Evolutionary conservation across 2,329 filamentous ascomycete genomes (phyloP).

Genomic region (Fusarium sublunatum): DNA sequence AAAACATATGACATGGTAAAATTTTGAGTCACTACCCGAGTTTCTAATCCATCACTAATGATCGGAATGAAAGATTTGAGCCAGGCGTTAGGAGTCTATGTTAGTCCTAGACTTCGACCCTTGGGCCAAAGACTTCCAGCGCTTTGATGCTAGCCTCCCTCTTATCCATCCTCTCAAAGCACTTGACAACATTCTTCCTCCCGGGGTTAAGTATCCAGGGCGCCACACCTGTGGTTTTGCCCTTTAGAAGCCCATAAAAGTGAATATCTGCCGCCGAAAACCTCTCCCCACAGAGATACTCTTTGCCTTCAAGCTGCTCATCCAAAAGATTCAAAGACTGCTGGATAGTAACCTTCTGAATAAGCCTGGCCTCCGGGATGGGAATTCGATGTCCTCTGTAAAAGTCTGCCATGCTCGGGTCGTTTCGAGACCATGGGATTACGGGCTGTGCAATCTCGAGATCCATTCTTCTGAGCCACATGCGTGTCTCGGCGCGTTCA

Average conservation of each 20-base stretch:
- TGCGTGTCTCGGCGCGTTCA: slow-evolving; percentile 7
- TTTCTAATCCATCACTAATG: no score
- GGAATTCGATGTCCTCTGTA: slow-evolving; percentile 13
- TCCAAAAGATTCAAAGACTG: slow-evolving; percentile 13
- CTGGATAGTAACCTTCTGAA: slow-evolving; percentile 7
- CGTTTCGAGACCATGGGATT: slow-evolving; percentile 1
- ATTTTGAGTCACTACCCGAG: no score
- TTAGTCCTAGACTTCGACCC: neutral
- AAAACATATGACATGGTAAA: no score
- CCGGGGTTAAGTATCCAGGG: slow-evolving; percentile 2
- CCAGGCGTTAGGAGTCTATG: no score
- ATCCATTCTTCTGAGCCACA: slow-evolving; percentile 18
- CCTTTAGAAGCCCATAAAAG: slow-evolving; percentile 13
- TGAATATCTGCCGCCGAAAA: slow-evolving; percentile 18
- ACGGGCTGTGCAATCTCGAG: slow-evolving; percentile 13
- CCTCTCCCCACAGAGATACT: slow-evolving; percentile 4
- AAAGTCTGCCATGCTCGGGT: slow-evolving; percentile 2
- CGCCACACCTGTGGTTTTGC: neutral
- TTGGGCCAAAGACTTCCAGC: accelerated
- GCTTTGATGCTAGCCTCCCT: slow-evolving; percentile 4
- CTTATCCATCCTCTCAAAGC: slow-evolving; percentile 3
- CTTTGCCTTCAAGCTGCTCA: slow-evolving; percentile 13
- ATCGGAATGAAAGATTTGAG: no score
- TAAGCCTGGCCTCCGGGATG: neutral
- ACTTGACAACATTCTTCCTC: slow-evolving; percentile 9